Evolutionary conservation across 2,329 filamentous ascomycete genomes (phyloP), one percentile per base, ranked within the genome.

Genomic region (Penicillium polonicum): DNA sequence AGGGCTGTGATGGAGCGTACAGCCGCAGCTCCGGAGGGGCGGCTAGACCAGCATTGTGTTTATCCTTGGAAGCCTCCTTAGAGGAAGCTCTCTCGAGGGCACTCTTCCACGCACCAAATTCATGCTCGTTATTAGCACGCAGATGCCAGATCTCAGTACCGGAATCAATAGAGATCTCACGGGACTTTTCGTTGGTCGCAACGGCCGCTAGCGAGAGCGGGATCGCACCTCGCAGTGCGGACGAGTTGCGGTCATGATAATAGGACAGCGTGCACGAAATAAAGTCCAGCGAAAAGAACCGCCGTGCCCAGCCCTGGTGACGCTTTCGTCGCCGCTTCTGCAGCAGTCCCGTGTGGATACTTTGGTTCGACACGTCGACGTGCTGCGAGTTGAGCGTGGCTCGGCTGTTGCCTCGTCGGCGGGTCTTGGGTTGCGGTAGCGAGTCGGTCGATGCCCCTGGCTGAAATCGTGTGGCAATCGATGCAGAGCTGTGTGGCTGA

Each of bases 121-220:
- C 93, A 63, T 88, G 89, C 49, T 86, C 84, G 66, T 90, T 96
- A 49, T 84, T 85, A 3, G 94, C 91, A 68, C 88, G 88, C 31
- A 99, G 80, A 77, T 97, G 94, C 94, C 94, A 99, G 27, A 99
- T 87, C 74, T 99, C 94, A 2, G 94, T 92, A 1, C 94, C 94
- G 0, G 94, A 97, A 72, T 99, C 94, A 57, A 99, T 94, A 42
- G 89, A 96, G 52, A 99, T 96, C 74, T 97, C 93, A 62, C 92
- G 85, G 38, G 90, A 86, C 68, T 90, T 86, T 72, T 94, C 91
- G 70, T 96, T 92, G 8, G 91, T 91, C 4, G 92, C 90, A 58
- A 99, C 89, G 5, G 91, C 94, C 17, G 94, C 94, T 51, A 99
- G 79, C 27, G 91, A 94, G 9, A 99, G 82, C 0, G 94, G 94